Base-by-base conservation (phyloP, 2,329 filamentous ascomycete species). In the Colletotrichum karsti region DNA sequence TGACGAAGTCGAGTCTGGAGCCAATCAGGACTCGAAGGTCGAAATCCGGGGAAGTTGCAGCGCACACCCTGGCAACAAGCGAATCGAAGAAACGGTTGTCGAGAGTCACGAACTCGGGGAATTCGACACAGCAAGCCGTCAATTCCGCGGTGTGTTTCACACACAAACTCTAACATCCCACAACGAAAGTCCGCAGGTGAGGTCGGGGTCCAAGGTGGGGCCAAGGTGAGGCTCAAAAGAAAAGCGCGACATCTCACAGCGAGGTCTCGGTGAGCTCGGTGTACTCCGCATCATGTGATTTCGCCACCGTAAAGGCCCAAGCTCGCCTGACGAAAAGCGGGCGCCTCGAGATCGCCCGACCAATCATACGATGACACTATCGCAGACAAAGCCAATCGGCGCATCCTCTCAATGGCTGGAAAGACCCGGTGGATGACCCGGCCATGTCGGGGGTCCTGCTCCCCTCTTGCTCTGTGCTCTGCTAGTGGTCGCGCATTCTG, bases 221-320 rank as follows among this genome's bases (percentile, higher is more conserved):
- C 59, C 9, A 26, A 42, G 59, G 63, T 63, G 59, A 67, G 59
- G 63, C 63, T 67, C 44, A 63, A 63, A 12, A 41, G 24, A 28
- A 20, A 37, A n/a, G 35, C 9, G 9, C 58, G 53, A 57, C 51
- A 67, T 59, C 44, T 67, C 37, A 28, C 15, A 20, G 5, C 0
- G 33, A 67, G 53, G 35, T 63, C 10, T 54, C 60, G 65, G 65
- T 68, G 60, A 59, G 53, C 30, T 67, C 53, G 65, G 65, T 68
- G 65, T 68, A 13, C 54, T 65, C 60, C 61, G 26, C 54, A 68
- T 68, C 65, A 68, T 65, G 65, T 68, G 65, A 65, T 35, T 58
- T 22, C 26, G 65, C 60, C 65, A 64, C 65, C 8, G 3, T 3
- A 2, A 1, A 13, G 65, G 61, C 54, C 65, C 60, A 65, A 65